Evolutionary conservation across 2,329 filamentous ascomycete genomes (phyloP).

Genomic region (Aspergillus felis): DNA sequence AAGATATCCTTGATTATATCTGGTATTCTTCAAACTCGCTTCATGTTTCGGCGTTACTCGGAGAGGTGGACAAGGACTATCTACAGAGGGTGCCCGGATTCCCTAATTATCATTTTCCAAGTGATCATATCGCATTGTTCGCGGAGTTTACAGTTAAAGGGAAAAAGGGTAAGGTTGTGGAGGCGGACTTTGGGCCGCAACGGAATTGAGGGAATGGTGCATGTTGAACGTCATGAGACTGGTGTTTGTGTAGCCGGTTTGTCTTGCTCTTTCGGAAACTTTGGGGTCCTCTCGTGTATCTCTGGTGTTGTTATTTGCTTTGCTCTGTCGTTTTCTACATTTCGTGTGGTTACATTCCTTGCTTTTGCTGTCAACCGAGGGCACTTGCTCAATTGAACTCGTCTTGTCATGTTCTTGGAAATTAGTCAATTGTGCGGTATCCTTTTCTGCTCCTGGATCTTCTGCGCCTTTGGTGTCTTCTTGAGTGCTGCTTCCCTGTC

Average conservation of each 20-base stretch:
- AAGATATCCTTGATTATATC: slow-evolving; percentile 91
- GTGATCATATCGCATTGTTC: slow-evolving; percentile 86
- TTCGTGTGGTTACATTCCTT: slow-evolving; percentile 22
- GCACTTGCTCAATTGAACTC: slow-evolving; percentile 13
- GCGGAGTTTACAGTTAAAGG: slow-evolving; percentile 86
- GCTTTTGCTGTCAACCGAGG: slow-evolving; percentile 19
- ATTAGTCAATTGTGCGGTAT: slow-evolving; percentile 21
- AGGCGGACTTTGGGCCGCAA: slow-evolving; percentile 59
- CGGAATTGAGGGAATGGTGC: slow-evolving; percentile 36
- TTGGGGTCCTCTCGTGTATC: slow-evolving; percentile 30
- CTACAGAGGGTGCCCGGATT: slow-evolving; percentile 85
- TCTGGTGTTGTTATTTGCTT: slow-evolving; percentile 20
- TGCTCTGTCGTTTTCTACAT: slow-evolving; percentile 17
- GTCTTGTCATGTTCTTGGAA: slow-evolving; percentile 28
- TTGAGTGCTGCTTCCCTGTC: slow-evolving; percentile 4
- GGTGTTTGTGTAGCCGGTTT: slow-evolving; percentile 36
- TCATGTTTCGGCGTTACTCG: slow-evolving; percentile 77
- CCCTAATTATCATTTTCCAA: slow-evolving; percentile 90
- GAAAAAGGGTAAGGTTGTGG: slow-evolving; percentile 70
- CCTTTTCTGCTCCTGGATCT: slow-evolving; percentile 12
- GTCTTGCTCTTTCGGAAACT: slow-evolving; percentile 40
- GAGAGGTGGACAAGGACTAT: slow-evolving; percentile 80
- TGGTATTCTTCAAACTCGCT: slow-evolving; percentile 94
- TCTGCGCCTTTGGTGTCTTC: slow-evolving; percentile 19
- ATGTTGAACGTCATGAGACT: slow-evolving; percentile 37